Conservation (phyloP, 768 basidiomycete genomes). For the Kwoniella pini region DNA sequence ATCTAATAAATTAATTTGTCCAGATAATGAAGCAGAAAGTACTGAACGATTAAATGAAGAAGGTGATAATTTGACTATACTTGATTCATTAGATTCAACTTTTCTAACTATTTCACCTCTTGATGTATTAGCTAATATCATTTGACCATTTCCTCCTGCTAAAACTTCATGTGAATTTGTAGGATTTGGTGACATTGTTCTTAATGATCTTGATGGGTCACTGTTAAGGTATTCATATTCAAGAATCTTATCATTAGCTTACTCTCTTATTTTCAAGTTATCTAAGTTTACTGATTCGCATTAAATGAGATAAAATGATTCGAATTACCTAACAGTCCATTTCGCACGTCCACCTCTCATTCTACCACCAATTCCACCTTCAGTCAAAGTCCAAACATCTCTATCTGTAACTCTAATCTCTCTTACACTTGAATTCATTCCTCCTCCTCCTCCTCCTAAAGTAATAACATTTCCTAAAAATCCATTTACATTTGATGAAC, state of each 20-base stretch:
- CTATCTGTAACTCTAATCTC: conserved; percentile 77
- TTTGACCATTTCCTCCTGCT: conserved; percentile 57
- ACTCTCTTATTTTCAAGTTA: too few species aligned
- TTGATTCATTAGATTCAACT: conserved; percentile 31
- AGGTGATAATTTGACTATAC: conserved; percentile 36
- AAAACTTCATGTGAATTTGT: conserved; percentile 53
- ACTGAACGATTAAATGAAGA: conserved; percentile 28
- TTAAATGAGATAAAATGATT: background rate
- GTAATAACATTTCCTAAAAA: background rate
- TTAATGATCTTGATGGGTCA: conserved; percentile 35
- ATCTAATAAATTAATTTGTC: conserved; percentile 47
- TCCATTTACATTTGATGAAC: too few species aligned
- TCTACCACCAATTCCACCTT: conserved; percentile 55
- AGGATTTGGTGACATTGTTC: conserved; percentile 48
- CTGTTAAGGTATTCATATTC: too few species aligned
- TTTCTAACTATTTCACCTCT: conserved; percentile 44
- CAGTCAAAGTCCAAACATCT: conserved; percentile 62
- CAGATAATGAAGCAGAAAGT: conserved; percentile 33
- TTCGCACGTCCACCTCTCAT: conserved; percentile 53
- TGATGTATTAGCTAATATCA: conserved; percentile 49
- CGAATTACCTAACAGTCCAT: conserved; percentile 55
- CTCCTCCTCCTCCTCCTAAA: conserved; percentile 30
- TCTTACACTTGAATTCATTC: conserved; percentile 60
- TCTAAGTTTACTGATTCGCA: background rate
- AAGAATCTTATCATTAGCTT: too few species aligned